Base-by-base conservation (phyloP, 2,329 filamentous ascomycete genomes). In the Neophaeococcomyces aloes region DNA sequence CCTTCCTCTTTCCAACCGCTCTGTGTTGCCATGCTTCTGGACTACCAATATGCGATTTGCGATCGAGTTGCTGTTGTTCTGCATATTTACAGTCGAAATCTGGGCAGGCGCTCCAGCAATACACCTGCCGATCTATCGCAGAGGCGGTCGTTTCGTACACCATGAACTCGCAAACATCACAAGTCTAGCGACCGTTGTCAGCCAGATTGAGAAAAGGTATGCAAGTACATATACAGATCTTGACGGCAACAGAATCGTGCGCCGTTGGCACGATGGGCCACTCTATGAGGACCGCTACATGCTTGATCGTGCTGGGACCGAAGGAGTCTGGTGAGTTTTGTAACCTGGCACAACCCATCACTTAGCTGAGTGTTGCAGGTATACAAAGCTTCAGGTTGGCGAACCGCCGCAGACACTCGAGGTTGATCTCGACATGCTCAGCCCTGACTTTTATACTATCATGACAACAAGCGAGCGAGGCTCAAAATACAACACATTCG, bases 361-460 rank as follows among this genome's bases (percentile, higher is more conserved):
- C 17, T 38, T 11, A 37, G 17, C 7, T 38, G 23, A 43, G 18
- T 10, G 32, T 13, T 15, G 7, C 35, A 59, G 57, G 58, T 57
- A 54, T 30, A 52, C 57, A 2, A 46, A 46, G 14, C 18, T 59
- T 15, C 33, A 49, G 4, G 50, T 60, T 23, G 58, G 57, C 35
- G 39, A 51, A 6, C 53, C 55, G 23, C 48, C 47, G 18, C 54
- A 59, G 44, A 41, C 40, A 18, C 46, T 60, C 17, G 51, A 59
- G 34, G 42, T 58, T 35, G 56, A 59, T 32, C 37, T 61, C 35
- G 56, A 59, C 45, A 60, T 60, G 58, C 44, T 61, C 31, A 49
- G 49, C 6, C 53, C 53, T 1, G 58, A 61, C 45, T 60, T 59
- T 42, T 58, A 58, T 46, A 50, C 57, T 6, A 33, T 56, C 25